Evolutionary conservation across 2,329 filamentous ascomycete species (phyloP).

Genomic region (Beauveria asiatica): DNA sequence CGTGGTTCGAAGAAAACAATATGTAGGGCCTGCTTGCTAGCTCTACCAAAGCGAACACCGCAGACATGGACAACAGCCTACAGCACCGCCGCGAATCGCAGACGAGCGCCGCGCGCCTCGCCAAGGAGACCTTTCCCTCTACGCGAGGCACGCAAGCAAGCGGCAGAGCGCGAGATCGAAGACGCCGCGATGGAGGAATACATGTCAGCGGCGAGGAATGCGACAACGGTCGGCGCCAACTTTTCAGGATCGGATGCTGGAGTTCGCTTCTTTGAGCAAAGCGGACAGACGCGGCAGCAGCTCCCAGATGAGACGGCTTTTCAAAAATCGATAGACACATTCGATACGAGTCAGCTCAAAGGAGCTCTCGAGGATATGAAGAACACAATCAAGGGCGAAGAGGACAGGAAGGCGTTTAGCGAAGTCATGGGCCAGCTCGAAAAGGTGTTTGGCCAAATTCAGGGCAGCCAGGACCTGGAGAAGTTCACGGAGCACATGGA

Average conservation of each 20-base stretch:
- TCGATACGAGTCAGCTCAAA: slow-evolving; percentile 29
- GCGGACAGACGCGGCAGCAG: slow-evolving; percentile 27
- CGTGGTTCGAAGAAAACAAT: slow-evolving; percentile 26
- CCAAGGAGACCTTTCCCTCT: neutral
- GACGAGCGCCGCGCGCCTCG: slow-evolving; percentile 15
- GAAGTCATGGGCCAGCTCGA: slow-evolving; percentile 28
- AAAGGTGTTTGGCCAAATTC: slow-evolving; percentile 22
- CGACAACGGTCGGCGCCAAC: neutral
- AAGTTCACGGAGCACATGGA: slow-evolving; percentile 26
- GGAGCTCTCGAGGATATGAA: slow-evolving; percentile 31
- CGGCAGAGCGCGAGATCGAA: neutral
- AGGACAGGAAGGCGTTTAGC: slow-evolving; percentile 26
- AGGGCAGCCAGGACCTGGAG: slow-evolving; percentile 26
- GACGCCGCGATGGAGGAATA: neutral
- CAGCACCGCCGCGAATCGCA: slow-evolving; percentile 22
- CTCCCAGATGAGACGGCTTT: slow-evolving; percentile 33
- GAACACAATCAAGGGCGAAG: slow-evolving; percentile 25
- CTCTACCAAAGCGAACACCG: slow-evolving; percentile 21
- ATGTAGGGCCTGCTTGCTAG: slow-evolving; percentile 29
- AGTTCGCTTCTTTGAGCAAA: slow-evolving; percentile 42
- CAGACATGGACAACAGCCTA: slow-evolving; percentile 24
- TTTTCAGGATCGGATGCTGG: slow-evolving; percentile 17
- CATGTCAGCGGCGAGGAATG: neutral
- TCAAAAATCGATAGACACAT: slow-evolving; percentile 26
- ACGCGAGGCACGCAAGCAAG: neutral